Evolutionary conservation across 2,329 filamentous ascomycete species (phyloP), one percentile per base, ranked within the genome.

Genomic region (Trichoderma atroviride): DNA sequence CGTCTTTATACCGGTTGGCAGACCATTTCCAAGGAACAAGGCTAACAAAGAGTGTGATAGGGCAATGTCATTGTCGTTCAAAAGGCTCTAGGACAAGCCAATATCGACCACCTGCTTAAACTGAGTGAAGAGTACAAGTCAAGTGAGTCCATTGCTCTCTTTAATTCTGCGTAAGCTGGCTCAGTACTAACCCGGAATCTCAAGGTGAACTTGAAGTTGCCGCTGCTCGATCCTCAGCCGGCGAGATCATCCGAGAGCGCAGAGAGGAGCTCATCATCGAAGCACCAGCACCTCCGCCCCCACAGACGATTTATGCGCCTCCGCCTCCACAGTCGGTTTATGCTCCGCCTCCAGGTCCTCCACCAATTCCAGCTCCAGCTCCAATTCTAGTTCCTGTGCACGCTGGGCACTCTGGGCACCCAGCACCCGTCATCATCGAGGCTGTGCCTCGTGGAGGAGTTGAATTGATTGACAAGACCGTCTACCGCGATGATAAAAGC

Each of bases 71-170:
- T 96, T 74, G 87, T 97, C 64, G 89, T 98, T 40, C 89, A 92
- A 74, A 91, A 92, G 76, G 94, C 95, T 11, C 85, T 98, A 5
- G 92, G 93, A 19, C 94, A 96, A 74, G 89, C 95, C 22, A 93
- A 97, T 74, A 97, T 97, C 72, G 94, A 97, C 74, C 92, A 96
- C 75, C 85, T 97, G 56, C 91, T 97, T 74, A 91, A 89, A 75
- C 84, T 94, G 61, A 96, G 93, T 79, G 92, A 94, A 75, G 89
- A 91, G 37, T 94, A 93, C 80, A 89, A 86, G 76, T 86, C 87
- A 76, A 83, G 86, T 87, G 75, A 76, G 83, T 75, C 14, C 6
- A 31, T 24, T 60, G 40, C n/a, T 5, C 72, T 74, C 71, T 19
- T 70, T 73, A 22, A 69, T 66, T 67, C 71, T 73, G 66, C 16